A percentile compares a stretch with the other conserved stretches of the same genome.
Conservation (phyloP, 352 stramenopile species). For the Phytophthora idaei region DNA sequence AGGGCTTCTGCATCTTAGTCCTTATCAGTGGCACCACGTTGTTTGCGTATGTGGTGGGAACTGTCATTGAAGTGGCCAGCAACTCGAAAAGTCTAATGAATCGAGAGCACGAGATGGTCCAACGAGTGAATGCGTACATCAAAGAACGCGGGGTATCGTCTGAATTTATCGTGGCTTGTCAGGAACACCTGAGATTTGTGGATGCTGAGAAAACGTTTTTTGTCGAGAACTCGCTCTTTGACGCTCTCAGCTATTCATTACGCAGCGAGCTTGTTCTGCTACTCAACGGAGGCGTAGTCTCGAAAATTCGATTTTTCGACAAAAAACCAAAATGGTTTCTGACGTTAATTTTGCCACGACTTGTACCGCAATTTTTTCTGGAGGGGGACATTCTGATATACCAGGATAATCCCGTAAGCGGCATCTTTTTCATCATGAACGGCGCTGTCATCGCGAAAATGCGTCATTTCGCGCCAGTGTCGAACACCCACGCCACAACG, state of each 20-base stretch:
- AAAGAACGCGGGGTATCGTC: conserved; percentile 77
- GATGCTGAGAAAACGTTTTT: conserved; percentile 79
- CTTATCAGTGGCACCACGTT: conserved; percentile 84
- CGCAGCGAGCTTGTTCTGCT: conserved; percentile 71
- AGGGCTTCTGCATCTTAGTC: conserved; percentile 81
- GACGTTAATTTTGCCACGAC: conserved; percentile 63
- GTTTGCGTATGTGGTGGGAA: conserved; percentile 84
- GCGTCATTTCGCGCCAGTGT: conserved; percentile 12
- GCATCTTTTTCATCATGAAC: conserved; percentile 81
- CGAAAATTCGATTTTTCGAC: conserved; percentile 80
- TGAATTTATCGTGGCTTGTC: conserved; percentile 71
- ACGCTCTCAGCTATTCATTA: conserved; percentile 69
- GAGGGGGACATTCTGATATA: conserved; percentile 76
- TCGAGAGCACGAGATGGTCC: conserved; percentile 71
- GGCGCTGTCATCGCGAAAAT: conserved; percentile 60
- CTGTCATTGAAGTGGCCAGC: conserved; percentile 80
- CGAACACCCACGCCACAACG: conserved; percentile 16
- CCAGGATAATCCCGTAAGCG: conserved; percentile 67
- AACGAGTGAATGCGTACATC: conserved; percentile 78
- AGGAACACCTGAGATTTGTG: conserved; percentile 76
- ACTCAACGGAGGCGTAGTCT: conserved; percentile 60
- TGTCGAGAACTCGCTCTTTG: conserved; percentile 61
- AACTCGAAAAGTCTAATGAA: conserved; percentile 84
- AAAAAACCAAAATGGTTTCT: conserved; percentile 89
- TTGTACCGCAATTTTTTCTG: conserved; percentile 75